A percentile compares a stretch with the other conserved stretches of the same genome.
These are phyloP conservation scores for Bruguiera parviflora DNA, from an alignment of 345 rosid species.

Conservation along the genomic window DNA sequence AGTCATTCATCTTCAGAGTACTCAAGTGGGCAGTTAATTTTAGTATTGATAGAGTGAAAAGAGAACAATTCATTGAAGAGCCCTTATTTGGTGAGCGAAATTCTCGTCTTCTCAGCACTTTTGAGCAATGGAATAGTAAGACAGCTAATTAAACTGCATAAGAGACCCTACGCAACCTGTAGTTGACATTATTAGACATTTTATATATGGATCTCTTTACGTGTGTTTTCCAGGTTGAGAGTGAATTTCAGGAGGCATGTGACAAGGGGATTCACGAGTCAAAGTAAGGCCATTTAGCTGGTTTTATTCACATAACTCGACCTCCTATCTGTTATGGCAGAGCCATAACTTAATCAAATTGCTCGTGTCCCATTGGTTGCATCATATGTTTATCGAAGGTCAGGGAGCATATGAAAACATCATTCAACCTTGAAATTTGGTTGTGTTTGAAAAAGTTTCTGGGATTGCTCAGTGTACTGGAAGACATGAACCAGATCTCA, in stretches of 20 bases:
- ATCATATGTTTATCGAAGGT: constrained; percentile 88
- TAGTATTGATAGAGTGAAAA: too few relatives aligned
- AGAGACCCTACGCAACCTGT: not conserved
- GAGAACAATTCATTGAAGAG: too few relatives aligned
- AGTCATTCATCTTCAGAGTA: too few relatives aligned
- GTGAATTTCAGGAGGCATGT: constrained; percentile 94
- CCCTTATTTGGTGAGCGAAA: not conserved
- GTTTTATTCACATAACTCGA: constrained; percentile 17
- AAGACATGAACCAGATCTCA: too few relatives aligned
- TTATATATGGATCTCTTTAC: constrained; percentile 2
- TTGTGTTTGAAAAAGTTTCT: not conserved
- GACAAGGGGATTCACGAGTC: constrained; percentile 82
- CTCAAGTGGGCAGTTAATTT: too few relatives aligned
- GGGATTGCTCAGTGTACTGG: not conserved
- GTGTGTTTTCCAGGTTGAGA: constrained; percentile 61
- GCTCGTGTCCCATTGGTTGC: constrained; percentile 88
- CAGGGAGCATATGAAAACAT: constrained; percentile 21
- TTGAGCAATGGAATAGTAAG: too few relatives aligned
- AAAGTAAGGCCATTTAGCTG: constrained; percentile 46
- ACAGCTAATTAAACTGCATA: not conserved
- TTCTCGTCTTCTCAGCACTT: not conserved
- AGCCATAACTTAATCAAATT: constrained; percentile 57
- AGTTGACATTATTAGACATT: not conserved
- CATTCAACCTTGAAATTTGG: constrained; percentile 10
- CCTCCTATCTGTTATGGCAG: constrained; percentile 11